These are phyloP conservation scores for Suillus bovinus DNA, from an alignment of 768 basidiomycete species.

Conservation along the genomic window DNA sequence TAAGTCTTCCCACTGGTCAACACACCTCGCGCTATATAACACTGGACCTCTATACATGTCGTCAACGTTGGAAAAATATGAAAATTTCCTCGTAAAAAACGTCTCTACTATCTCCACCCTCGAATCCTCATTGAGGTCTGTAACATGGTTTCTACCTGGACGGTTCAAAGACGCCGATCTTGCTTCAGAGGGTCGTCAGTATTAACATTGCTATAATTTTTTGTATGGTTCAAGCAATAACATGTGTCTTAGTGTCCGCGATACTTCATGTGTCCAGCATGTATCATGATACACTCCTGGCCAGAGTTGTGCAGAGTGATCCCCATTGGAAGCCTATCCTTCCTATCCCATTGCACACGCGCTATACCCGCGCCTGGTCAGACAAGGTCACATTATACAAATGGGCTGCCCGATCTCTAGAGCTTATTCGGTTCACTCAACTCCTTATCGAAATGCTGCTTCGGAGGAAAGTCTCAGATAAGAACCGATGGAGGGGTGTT, in stretches of 20 bases:
- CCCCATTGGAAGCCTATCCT: conserved; percentile 76
- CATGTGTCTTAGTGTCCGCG: conserved; percentile 69
- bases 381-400: conserved; percentile 71
- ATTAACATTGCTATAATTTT: conserved; percentile 14
- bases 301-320: conserved; percentile 59
- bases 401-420: conserved; percentile 73
- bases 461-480: conserved; percentile 64
- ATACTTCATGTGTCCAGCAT: conserved; percentile 83
- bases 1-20: neutral
- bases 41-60: conserved; percentile 44
- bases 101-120: conserved; percentile 83
- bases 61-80: conserved; percentile 69
- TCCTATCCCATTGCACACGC: conserved; percentile 75
- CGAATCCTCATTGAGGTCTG: conserved; percentile 83
- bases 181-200: conserved; percentile 91
- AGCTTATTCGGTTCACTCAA: conserved; percentile 78
- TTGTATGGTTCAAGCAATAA: conserved; percentile 21
- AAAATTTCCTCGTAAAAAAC: conserved; percentile 81
- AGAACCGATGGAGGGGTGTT: conserved; percentile 73
- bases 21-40: neutral
- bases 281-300: conserved; percentile 94
- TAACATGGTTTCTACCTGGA: conserved; percentile 96
- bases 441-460: conserved; percentile 90
- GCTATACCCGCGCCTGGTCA: conserved; percentile 89
- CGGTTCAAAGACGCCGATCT: conserved; percentile 97